phyloP scores from a whole-genome alignment of 306 rosid genomes.

The Quercus ilex region DNA sequence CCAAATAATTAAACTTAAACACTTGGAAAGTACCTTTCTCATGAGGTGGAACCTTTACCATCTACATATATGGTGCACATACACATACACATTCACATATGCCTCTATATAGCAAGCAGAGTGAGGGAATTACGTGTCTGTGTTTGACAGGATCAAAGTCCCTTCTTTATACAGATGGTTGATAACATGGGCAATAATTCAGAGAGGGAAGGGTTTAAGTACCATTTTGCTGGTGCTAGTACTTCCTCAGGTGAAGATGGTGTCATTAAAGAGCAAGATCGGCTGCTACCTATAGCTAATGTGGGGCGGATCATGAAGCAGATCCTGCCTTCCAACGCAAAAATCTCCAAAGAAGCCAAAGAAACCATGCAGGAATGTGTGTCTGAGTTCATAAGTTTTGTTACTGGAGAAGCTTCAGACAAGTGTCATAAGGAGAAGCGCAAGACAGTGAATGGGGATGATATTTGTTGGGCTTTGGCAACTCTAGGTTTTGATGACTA shows the following conservation, averaged over 20 bases:
- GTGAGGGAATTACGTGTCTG: conserved; percentile 70
- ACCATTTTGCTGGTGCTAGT: conserved; percentile 30
- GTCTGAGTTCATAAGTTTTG: conserved; percentile 92
- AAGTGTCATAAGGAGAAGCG: conserved; percentile 96
- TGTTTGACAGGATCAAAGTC: conserved; percentile 54
- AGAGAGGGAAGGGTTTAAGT: conserved; percentile 48
- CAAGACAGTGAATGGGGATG: conserved; percentile 91
- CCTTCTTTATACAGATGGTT: conserved; percentile 37
- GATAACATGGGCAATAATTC: conserved; percentile 41
- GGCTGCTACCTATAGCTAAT: conserved; percentile 90
- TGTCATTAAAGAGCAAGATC: conserved; percentile 79
- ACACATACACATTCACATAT: background rate
- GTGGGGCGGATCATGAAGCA: conserved; percentile 97
- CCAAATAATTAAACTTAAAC: background rate
- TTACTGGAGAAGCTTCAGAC: conserved; percentile 93
- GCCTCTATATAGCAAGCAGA: conserved; percentile 10
- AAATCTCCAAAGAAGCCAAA: conserved; percentile 88
- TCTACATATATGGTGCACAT: conserved; percentile 9
- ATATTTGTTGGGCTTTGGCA: conserved; percentile 79
- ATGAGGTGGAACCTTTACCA: conserved; percentile 1
- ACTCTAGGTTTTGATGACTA: conserved; percentile 87
- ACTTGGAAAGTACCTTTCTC: conserved; percentile 3
- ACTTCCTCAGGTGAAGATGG: conserved; percentile 30
- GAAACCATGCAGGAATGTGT: conserved; percentile 98
- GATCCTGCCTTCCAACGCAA: conserved; percentile 75